Evolutionary conservation across 139 green algal genomes (phyloP).

Genomic region (Coccomyxa sp.): DNA sequence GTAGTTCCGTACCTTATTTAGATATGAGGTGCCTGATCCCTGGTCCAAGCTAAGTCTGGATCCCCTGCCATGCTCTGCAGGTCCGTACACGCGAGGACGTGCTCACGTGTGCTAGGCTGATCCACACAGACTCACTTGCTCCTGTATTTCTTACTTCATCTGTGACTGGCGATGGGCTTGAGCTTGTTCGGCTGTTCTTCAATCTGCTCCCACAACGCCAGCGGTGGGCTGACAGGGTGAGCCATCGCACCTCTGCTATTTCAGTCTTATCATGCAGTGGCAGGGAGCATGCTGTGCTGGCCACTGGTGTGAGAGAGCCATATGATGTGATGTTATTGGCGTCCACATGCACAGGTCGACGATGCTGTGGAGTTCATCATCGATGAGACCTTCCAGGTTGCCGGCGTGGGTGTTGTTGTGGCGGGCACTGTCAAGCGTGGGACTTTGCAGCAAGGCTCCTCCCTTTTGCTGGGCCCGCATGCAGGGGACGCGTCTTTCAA

Average conservation of each 20-base stretch:
- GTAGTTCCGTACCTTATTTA: not conserved
- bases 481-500: conserved; percentile 79
- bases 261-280: no score
- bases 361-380: conserved; percentile 81
- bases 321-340: no score
- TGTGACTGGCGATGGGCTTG: conserved; percentile 77
- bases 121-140: conserved; percentile 75
- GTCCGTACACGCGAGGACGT: conserved; percentile 68
- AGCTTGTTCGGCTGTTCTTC: conserved; percentile 82
- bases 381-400: conserved; percentile 84
- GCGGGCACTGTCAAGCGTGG: conserved; percentile 86
- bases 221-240: conserved; percentile 52
- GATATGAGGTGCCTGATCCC: not conserved
- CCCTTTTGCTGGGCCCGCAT: conserved; percentile 79
- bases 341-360: not conserved
- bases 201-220: conserved; percentile 82
- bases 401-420: conserved; percentile 86
- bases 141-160: conserved; percentile 89
- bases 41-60: not conserved
- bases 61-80: conserved; percentile 6
- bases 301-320: no score
- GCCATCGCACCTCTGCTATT: no score
- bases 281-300: no score
- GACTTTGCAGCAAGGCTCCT: conserved; percentile 56
- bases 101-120: conserved; percentile 76